Conservation (phyloP, 345 rosid species). For the Boechera stricta region DNA sequence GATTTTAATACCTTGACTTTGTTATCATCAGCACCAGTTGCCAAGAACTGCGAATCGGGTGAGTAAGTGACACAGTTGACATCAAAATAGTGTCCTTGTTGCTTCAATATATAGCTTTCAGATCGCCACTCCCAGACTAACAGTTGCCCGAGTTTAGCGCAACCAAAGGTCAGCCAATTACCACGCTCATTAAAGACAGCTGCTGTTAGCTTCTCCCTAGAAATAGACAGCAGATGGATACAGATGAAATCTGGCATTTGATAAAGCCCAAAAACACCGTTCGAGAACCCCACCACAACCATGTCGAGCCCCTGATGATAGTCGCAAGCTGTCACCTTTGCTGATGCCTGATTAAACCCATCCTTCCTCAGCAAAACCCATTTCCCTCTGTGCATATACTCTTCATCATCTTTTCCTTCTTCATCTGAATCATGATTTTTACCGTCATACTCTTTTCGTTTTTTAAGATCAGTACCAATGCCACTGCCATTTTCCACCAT, state of each 20-base stretch:
- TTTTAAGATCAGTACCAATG: conserved; percentile 40
- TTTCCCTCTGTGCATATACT: conserved; percentile 66
- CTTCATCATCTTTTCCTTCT: conserved; percentile 45
- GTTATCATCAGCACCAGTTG: conserved; percentile 97
- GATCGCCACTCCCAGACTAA: conserved; percentile 99
- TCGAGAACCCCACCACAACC: conserved; percentile 87
- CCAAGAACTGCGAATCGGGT: conserved; percentile 90
- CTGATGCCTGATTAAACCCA: conserved; percentile 70
- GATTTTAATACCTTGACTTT: conserved; percentile 80
- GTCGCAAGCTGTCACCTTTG: conserved; percentile 78
- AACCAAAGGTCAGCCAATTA: conserved; percentile 94
- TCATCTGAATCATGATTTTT: conserved; percentile 46
- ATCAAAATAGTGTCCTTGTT: conserved; percentile 98
- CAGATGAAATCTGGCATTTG: conserved; percentile 98
- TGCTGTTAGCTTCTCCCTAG: conserved; percentile 86
- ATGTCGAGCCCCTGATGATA: conserved; percentile 85
- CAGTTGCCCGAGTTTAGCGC: conserved; percentile 91
- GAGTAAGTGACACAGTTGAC: conserved; percentile 89
- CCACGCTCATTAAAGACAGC: conserved; percentile 87
- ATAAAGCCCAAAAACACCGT: conserved; percentile 90
- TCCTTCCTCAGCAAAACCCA: conserved; percentile 86
- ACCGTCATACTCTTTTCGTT: conserved; percentile 69
- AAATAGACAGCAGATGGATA: conserved; percentile 78
- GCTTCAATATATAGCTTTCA: conserved; percentile 93
- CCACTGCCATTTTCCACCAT: conserved; percentile 39